A percentile compares a stretch with the other conserved stretches of the same genome.
These are phyloP conservation scores for Arctostaphylos glauca DNA, from an alignment of 148 eudicot genomes.

Conservation along the genomic window DNA sequence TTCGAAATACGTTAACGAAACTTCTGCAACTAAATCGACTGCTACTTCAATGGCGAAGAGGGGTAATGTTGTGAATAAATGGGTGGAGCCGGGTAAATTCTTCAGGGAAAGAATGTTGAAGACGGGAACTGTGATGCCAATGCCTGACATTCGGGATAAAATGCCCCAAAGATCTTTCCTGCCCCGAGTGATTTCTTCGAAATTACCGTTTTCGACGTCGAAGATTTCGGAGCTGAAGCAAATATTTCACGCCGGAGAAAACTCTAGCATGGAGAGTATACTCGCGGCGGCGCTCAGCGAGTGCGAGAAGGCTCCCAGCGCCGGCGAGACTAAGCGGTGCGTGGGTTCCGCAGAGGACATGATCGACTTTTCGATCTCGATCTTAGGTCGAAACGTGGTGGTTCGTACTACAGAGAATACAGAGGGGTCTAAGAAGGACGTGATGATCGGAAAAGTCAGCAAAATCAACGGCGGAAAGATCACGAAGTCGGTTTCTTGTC, in stretches of 20 bases:
- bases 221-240: slow-evolving; percentile 24
- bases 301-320: slow-evolving; percentile 47
- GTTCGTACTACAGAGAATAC: slow-evolving; percentile 36
- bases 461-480: slow-evolving; percentile 42
- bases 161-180: slow-evolving; percentile 52
- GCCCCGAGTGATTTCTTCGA: slow-evolving; percentile 36
- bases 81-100: slow-evolving; percentile 59
- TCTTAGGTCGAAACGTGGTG: slow-evolving; percentile 43
- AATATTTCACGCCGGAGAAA: slow-evolving; percentile 44
- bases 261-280: slow-evolving; percentile 47
- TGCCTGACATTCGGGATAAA: slow-evolving; percentile 55
- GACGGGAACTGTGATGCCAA: slow-evolving; percentile 46
- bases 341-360: slow-evolving; percentile 53
- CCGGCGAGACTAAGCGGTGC: slow-evolving; percentile 49
- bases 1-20: slow-evolving; percentile 24
- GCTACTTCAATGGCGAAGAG: neutral
- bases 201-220: slow-evolving; percentile 41
- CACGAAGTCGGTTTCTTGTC: slow-evolving; percentile 38
- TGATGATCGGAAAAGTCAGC: slow-evolving; percentile 42
- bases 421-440: slow-evolving; percentile 35
- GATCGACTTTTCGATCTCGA: slow-evolving; percentile 50
- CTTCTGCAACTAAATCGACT: neutral
- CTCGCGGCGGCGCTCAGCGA: slow-evolving; percentile 35
- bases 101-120: slow-evolving; percentile 41
- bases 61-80: slow-evolving; percentile 34